These are phyloP conservation scores for Cylindrodendrum hubeiense DNA, from an alignment of 2,329 filamentous ascomycete genomes.

Conservation along the genomic window DNA sequence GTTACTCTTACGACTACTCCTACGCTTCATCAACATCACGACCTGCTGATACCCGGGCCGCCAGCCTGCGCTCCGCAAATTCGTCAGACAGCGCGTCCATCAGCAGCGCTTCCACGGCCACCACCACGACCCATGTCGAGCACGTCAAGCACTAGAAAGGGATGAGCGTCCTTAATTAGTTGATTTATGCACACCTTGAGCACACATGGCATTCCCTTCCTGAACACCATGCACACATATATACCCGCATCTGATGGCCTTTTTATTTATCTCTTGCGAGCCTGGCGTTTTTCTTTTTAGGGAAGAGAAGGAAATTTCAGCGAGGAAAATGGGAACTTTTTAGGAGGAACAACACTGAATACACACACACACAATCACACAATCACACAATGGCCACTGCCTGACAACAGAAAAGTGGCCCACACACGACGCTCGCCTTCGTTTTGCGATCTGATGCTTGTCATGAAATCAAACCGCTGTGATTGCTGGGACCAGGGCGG, in stretches of 20 bases:
- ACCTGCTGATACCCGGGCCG: conserved; percentile 3
- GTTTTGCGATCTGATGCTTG: neutral
- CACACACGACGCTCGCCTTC: neutral
- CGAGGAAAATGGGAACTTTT: neutral
- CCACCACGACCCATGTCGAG: conserved; percentile 38
- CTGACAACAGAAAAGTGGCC: neutral
- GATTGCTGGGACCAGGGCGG: conserved; percentile 4
- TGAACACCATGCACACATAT: conserved; percentile 18
- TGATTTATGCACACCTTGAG: conserved; percentile 22
- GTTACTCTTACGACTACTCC: conserved; percentile 13
- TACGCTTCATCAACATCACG: conserved; percentile 16
- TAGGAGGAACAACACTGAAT: neutral
- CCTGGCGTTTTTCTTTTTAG: conserved; percentile 32
- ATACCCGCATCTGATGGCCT: conserved; percentile 36
- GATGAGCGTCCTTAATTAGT: neutral
- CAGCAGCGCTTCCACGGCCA: conserved; percentile 36
- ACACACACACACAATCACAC: neutral
- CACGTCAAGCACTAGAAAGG: conserved; percentile 36
- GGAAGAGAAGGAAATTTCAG: neutral
- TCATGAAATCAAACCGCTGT: conserved; percentile 1
- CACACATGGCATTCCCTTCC: conserved; percentile 1
- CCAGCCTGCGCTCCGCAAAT: conserved; percentile 23
- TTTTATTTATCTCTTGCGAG: conserved; percentile 17
- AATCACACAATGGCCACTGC: too few relatives aligned
- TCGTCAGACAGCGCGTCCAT: conserved; percentile 41